Percentiles rank a stretch among this genome's conserved stretches.
These are phyloP conservation scores for Eucalyptus urophylla DNA, from an alignment of 345 rosid species.

Conservation along the genomic window DNA sequence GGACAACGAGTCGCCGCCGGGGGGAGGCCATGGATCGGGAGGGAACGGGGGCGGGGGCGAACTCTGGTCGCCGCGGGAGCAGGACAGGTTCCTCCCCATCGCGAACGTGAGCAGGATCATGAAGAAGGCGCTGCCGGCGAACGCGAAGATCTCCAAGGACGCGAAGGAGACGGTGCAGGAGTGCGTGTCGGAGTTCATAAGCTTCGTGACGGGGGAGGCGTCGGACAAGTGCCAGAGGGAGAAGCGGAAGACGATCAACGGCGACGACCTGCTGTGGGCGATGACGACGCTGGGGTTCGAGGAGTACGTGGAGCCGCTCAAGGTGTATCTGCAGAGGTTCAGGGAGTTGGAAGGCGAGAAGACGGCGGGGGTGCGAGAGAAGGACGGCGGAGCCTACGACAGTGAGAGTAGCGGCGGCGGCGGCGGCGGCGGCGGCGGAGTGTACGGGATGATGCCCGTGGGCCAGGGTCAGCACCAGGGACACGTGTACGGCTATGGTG, in stretches of 20 bases:
- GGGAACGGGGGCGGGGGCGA: slow-evolving; percentile 17
- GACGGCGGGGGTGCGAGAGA: slow-evolving; percentile 9
- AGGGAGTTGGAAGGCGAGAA: slow-evolving; percentile 72
- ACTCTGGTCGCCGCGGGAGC: slow-evolving; percentile 33
- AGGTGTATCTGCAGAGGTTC: slow-evolving; percentile 60
- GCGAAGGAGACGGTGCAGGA: slow-evolving; percentile 75
- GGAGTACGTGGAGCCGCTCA: slow-evolving; percentile 64
- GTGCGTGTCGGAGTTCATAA: slow-evolving; percentile 77
- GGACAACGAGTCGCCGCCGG: slow-evolving; percentile 44
- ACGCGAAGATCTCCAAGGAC: slow-evolving; percentile 72
- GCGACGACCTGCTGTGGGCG: slow-evolving; percentile 50
- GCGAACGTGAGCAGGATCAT: slow-evolving; percentile 76
- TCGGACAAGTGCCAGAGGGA: slow-evolving; percentile 76
- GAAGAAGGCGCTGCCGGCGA: slow-evolving; percentile 67
- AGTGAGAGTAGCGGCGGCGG: slow-evolving; percentile 16
- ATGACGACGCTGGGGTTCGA: slow-evolving; percentile 73
- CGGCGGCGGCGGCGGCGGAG: background rate
- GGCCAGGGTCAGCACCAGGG: background rate
- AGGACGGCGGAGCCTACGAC: slow-evolving; percentile 10
- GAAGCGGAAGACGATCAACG: slow-evolving; percentile 75
- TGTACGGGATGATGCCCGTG: background rate
- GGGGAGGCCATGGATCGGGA: slow-evolving; percentile 20
- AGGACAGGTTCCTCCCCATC: slow-evolving; percentile 63
- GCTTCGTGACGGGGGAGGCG: slow-evolving; percentile 71
- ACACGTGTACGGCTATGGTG: background rate